Conservation (phyloP, 139 green algal genomes). For the Closterium sp. region DNA sequence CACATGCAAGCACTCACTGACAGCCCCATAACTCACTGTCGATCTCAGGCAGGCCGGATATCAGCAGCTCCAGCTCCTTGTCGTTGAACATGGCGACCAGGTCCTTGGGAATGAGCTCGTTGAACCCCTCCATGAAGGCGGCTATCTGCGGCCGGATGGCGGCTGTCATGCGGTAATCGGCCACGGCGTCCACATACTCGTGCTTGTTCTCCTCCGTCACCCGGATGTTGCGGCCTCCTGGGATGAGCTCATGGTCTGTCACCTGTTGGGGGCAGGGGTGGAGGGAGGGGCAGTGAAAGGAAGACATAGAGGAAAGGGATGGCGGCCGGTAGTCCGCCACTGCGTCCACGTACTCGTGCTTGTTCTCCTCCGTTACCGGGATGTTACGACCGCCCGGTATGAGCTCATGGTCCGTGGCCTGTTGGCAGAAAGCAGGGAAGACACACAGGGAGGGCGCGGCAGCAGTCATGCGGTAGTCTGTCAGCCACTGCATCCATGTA, state of each 20-base stretch:
- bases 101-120: constrained; percentile 81
- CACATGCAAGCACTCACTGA: neutral
- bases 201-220: constrained; percentile 95
- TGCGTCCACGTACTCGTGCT: constrained; percentile 92
- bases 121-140: constrained; percentile 84
- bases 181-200: constrained; percentile 92
- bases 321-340: constrained; percentile 81
- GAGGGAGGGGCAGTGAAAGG: neutral
- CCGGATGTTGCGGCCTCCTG: constrained; percentile 66
- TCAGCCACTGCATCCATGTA: constrained; percentile 92
- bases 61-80: constrained; percentile 97
- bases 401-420: constrained; percentile 67
- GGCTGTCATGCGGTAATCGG: constrained; percentile 91
- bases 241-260: constrained; percentile 74
- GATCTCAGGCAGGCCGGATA: constrained; percentile 92
- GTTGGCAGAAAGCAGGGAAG: neutral
- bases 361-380: constrained; percentile 92
- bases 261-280: constrained; percentile 4
- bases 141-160: constrained; percentile 83
- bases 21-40: constrained; percentile 58
- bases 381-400: constrained; percentile 71
- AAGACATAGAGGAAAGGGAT: constrained; percentile 59
- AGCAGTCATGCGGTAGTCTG: constrained; percentile 90
- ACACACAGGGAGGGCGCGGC: constrained; percentile 62
- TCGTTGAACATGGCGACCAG: constrained; percentile 90